Evolutionary conservation across 2,329 filamentous ascomycete genomes (phyloP), one percentile per base, ranked within the genome.

Genomic region (Pyricularia grisea): DNA sequence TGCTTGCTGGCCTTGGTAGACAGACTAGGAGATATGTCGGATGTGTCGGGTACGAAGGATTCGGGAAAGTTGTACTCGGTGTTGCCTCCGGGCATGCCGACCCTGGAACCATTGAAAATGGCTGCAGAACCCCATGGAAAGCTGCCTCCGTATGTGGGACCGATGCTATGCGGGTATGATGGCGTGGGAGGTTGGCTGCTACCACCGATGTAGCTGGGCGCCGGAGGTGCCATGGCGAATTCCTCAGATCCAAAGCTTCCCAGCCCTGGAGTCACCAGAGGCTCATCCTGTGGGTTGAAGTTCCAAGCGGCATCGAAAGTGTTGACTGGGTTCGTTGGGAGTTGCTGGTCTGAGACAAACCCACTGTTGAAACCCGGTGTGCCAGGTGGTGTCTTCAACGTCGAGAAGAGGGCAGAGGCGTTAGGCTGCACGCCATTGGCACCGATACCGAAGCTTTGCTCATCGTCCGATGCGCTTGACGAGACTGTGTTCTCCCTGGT

Each of bases 61-160:
- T 82, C 79, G 5, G 85, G 81, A 79, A 85, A 87, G 72, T 82
- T 82, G 73, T 84, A 86, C 71, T 87, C 84, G 20, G 81, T 74
- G 60, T 81, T 83, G 33, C 72, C 70, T 2, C 74, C 65, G 65
- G 74, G 68, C 77, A 76, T 67, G 66, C 66, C 66, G 3, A 30
- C 66, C 23, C 65, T 33, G 36, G 25, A 17, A 30, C 66, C 67
- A 17, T 20, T 25, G 30, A 31, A 60, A 23, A 31, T 61, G 10
- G 27, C 9, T 28, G 58, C 23, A 14, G 55, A 33, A 4, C 58
- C 58, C 73, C 75, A 71, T 4, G 71, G 69, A 68, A 36, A 68
- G 55, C 58, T 27, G n/a, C 23, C 23, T 9, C 80, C 81, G 66
- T 82, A 84, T 11, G 77, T 74, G 11, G 80, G 77, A 0, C 79